phyloP scores from a whole-genome alignment of 768 basidiomycete species.

The Macrocybe gigantea region DNA sequence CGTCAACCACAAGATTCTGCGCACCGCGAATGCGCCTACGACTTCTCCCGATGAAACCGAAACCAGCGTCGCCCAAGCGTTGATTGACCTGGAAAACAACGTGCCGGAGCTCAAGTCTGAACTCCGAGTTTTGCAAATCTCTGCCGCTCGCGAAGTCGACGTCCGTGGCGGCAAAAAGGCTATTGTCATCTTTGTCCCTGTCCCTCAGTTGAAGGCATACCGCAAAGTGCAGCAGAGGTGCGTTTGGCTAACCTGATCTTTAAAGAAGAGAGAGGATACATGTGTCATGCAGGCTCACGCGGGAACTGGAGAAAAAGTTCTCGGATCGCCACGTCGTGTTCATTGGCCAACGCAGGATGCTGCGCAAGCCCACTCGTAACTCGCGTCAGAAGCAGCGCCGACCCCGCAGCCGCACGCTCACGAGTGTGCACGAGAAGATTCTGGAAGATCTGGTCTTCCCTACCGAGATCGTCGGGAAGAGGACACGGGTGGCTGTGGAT shows the following conservation, averaged over 20 bases:
- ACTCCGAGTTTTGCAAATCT: slow-evolving; percentile 93
- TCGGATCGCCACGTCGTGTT: slow-evolving; percentile 99
- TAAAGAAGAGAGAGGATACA: slow-evolving; percentile 7
- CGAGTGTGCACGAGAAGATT: slow-evolving; percentile 96
- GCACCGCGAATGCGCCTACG: slow-evolving; percentile 92
- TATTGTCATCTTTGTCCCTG: slow-evolving; percentile 96
- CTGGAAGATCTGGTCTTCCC: slow-evolving; percentile 99
- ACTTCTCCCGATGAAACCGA: slow-evolving; percentile 90
- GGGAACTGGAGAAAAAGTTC: slow-evolving; percentile 99
- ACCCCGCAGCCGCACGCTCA: slow-evolving; percentile 94
- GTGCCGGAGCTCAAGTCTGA: slow-evolving; percentile 98
- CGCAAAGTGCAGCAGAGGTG: slow-evolving; percentile 96
- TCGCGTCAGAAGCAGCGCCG: slow-evolving; percentile 94
- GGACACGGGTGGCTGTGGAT: slow-evolving; percentile 89
- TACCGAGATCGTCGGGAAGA: slow-evolving; percentile 98
- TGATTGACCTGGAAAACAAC: slow-evolving; percentile 96
- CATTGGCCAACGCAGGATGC: slow-evolving; percentile 96
- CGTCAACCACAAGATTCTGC: slow-evolving; percentile 79
- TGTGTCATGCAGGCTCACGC: slow-evolving; percentile 67
- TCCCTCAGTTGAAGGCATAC: slow-evolving; percentile 97
- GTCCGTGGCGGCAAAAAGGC: slow-evolving; percentile 99
- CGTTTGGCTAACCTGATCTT: slow-evolving; percentile 14
- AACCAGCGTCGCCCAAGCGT: slow-evolving; percentile 86
- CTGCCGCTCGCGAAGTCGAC: slow-evolving; percentile 97
- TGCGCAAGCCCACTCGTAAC: slow-evolving; percentile 93